A percentile compares a stretch with the other conserved stretches of the same genome.
Evolutionary conservation across 805 yeast species (phyloP).

Genomic region (Priceomyces carsonii): DNA sequence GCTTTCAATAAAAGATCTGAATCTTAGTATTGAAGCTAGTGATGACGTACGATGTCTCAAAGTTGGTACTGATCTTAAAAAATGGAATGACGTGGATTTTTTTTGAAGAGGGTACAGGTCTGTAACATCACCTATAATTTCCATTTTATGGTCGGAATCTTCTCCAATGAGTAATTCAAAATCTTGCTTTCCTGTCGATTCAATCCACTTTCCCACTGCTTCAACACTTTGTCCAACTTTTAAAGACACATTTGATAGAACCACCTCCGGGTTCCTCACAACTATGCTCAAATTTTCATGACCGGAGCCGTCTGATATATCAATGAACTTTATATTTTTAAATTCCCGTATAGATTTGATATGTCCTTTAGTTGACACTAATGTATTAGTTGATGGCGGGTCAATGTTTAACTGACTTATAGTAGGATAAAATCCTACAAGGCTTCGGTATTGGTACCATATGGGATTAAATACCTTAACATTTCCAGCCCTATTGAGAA

Average conservation of each 20-base stretch:
- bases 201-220: conserved; percentile 33
- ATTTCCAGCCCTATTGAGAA: background rate
- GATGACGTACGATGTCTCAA: conserved; percentile 72
- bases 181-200: conserved; percentile 33
- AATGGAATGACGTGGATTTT: conserved; percentile 66
- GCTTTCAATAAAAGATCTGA: conserved; percentile 67
- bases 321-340: conserved; percentile 79
- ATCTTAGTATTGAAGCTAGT: conserved; percentile 66
- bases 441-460: background rate
- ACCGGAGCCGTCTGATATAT: conserved; percentile 76
- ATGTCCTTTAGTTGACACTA: conserved; percentile 58
- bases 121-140: conserved; percentile 61
- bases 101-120: conserved; percentile 81
- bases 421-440: conserved; percentile 15
- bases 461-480: background rate
- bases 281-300: conserved; percentile 53
- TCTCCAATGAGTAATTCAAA: conserved; percentile 29
- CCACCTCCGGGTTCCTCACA: conserved; percentile 24
- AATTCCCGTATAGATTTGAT: conserved; percentile 69
- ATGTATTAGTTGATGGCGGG: conserved; percentile 38
- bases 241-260: conserved; percentile 31
- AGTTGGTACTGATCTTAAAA: conserved; percentile 71
- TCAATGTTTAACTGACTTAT: conserved; percentile 24
- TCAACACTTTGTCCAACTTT: conserved; percentile 48
- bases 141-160: conserved; percentile 30